These are phyloP conservation scores for Fonsecaea pugnacius DNA, from an alignment of 2,329 filamentous ascomycete genomes.

Conservation along the genomic window DNA sequence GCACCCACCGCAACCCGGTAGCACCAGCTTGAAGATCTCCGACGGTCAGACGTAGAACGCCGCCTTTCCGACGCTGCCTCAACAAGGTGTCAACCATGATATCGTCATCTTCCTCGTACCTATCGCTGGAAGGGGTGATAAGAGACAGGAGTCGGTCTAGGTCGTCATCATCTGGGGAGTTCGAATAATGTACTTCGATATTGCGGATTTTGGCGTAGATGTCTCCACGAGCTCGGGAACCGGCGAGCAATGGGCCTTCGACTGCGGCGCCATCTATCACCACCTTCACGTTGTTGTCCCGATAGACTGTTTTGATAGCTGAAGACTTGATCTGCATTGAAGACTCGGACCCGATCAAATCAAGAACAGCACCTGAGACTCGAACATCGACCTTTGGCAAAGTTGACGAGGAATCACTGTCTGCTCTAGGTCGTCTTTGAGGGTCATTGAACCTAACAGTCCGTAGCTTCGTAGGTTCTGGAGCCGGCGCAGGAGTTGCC, in stretches of 20 bases:
- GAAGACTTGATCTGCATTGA: slow-evolving; percentile 75
- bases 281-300: slow-evolving; percentile 72
- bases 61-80: slow-evolving; percentile 82
- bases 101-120: slow-evolving; percentile 86
- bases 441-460: slow-evolving; percentile 63
- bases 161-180: slow-evolving; percentile 75
- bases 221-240: slow-evolving; percentile 58
- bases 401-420: slow-evolving; percentile 33
- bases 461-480: slow-evolving; percentile 43
- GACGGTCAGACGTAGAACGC: slow-evolving; percentile 73
- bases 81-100: slow-evolving; percentile 92
- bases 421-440: slow-evolving; percentile 24
- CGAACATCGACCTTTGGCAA: slow-evolving; percentile 71
- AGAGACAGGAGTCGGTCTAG: slow-evolving; percentile 80
- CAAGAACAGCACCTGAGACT: slow-evolving; percentile 74
- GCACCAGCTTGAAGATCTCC: slow-evolving; percentile 67
- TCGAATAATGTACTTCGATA: slow-evolving; percentile 73
- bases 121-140: slow-evolving; percentile 88
- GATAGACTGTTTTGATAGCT: slow-evolving; percentile 77
- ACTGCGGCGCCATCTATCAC: slow-evolving; percentile 77
- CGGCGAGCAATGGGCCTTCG: slow-evolving; percentile 62
- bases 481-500: slow-evolving; percentile 25
- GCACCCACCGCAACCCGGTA: slow-evolving; percentile 66
- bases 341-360: slow-evolving; percentile 78
- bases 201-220: slow-evolving; percentile 67